Base-by-base conservation (phyloP, 2,329 filamentous ascomycete genomes). In the Colletotrichum sp. region DNA sequence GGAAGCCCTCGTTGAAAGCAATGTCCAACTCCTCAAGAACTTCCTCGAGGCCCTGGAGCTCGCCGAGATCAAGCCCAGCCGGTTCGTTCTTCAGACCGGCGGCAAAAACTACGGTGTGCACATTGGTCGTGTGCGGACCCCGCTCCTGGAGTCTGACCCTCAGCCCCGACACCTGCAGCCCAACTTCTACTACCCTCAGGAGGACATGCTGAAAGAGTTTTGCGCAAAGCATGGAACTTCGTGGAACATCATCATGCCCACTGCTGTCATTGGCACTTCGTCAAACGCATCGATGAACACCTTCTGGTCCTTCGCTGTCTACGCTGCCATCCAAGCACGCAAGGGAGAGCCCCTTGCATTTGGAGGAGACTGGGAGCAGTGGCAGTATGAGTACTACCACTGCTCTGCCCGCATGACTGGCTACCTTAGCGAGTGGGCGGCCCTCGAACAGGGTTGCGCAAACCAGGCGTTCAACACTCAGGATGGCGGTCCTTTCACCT, bases 31-130 rank as follows among this genome's bases (percentile, higher is more conserved):
- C 1, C 63, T 71, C 1, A 62, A 72, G 26, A 75, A 75, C 72
- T 71, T 75, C 1, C 68, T 75, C 7, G 71, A 55, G 15, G 66
- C 75, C 5, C 48, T 75, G 8, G 26, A 63, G 28, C 7, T 65
- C 7, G 75, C 68, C 2, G 52, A 28, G 6, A 28, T 69, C 24
- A 52, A 32, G 22, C 71, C 68, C 13, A 24, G 39, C 30, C 52
- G 65, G 34, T 70, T 65, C 36, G 36, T 77, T 16, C 71, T 71
- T 2, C 75, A 76, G 55, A 77, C 71, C 8, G 71, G 75, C 18
- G 75, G 71, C 71, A 75, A 77, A n/a, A 68, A 71, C 55, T 68
- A 75, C 26, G 72, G 67, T 5, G 34, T 71, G n/a, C 67, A 77
- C 15, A 73, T 71, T 12, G 71, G 71, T 1, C 66, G 71, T 10